Conservation (phyloP, 108 stramenopile species). For the Cyclotella choctawhatcheeana region DNA sequence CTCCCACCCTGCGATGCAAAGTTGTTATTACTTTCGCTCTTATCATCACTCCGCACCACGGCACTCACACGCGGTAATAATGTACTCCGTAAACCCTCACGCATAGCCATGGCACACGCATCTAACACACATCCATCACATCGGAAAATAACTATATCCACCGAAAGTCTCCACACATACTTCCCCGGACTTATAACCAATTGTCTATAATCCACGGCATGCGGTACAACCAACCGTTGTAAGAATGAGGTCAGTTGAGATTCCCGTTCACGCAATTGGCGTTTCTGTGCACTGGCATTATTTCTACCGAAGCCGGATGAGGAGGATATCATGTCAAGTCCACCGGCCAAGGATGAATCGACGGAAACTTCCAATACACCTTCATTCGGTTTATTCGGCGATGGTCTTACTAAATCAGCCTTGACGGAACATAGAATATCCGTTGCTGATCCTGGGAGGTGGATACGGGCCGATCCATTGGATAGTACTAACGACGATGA, state of each 20-base stretch:
- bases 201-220: conserved; percentile 48
- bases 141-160: conserved; percentile 67
- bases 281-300: conserved; percentile 12
- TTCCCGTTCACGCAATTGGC: conserved; percentile 44
- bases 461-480: conserved; percentile 72
- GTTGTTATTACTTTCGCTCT: neutral
- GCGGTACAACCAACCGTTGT: conserved; percentile 56
- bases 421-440: conserved; percentile 74
- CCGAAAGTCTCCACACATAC: conserved; percentile 69
- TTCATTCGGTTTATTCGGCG: conserved; percentile 50
- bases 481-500: conserved; percentile 59
- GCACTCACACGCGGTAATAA: conserved; percentile 54
- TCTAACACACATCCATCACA: conserved; percentile 71
- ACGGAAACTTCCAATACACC: conserved; percentile 68
- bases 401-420: conserved; percentile 70
- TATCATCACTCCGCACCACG: conserved; percentile 22
- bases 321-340: conserved; percentile 19
- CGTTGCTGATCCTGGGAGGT: conserved; percentile 63
- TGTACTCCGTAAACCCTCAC: conserved; percentile 58
- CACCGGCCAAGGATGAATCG: conserved; percentile 51
- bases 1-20: neutral
- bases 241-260: conserved; percentile 57
- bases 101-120: conserved; percentile 60
- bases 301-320: conserved; percentile 2
- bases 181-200: conserved; percentile 63